phyloP scores from a whole-genome alignment of 306 rosid genomes.

The Psophocarpus tetragonolobus region DNA sequence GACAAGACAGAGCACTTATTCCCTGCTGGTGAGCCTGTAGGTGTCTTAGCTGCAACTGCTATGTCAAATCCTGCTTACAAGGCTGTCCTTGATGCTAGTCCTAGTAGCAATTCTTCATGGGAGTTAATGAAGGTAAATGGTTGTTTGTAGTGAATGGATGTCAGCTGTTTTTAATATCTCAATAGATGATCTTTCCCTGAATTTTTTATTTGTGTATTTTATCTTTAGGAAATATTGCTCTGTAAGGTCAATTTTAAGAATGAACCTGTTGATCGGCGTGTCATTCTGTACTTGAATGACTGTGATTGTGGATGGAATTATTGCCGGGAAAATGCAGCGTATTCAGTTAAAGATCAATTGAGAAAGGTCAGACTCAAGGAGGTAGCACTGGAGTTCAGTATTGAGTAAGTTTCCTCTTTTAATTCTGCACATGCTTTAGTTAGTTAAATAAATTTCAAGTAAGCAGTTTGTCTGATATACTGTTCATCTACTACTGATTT shows the following conservation, averaged over 20 bases:
- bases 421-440: not conserved
- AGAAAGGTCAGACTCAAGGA: slow-evolving; percentile 84
- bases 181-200: not conserved
- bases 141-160: not conserved
- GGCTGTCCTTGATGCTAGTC: slow-evolving; percentile 93
- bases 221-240: slow-evolving; percentile 79
- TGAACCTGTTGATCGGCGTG: slow-evolving; percentile 76
- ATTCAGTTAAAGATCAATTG: slow-evolving; percentile 73
- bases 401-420: slow-evolving; percentile 68
- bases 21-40: slow-evolving; percentile 99
- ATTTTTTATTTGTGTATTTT: slow-evolving; percentile 10
- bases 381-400: slow-evolving; percentile 68
- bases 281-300: slow-evolving; percentile 70
- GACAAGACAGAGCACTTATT: slow-evolving; percentile 46
- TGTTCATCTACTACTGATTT: not conserved
- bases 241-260: slow-evolving; percentile 81
- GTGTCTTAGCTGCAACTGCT: slow-evolving; percentile 93
- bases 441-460: not conserved
- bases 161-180: not conserved
- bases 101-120: slow-evolving; percentile 97
- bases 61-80: slow-evolving; percentile 99
- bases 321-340: slow-evolving; percentile 85
- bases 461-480: not conserved
- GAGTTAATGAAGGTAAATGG: slow-evolving; percentile 85
- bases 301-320: slow-evolving; percentile 76